Evolutionary conservation across 805 yeast species (phyloP), one percentile per base, ranked within the genome.

Genomic region (Saccharomyces kudriavzevii): DNA sequence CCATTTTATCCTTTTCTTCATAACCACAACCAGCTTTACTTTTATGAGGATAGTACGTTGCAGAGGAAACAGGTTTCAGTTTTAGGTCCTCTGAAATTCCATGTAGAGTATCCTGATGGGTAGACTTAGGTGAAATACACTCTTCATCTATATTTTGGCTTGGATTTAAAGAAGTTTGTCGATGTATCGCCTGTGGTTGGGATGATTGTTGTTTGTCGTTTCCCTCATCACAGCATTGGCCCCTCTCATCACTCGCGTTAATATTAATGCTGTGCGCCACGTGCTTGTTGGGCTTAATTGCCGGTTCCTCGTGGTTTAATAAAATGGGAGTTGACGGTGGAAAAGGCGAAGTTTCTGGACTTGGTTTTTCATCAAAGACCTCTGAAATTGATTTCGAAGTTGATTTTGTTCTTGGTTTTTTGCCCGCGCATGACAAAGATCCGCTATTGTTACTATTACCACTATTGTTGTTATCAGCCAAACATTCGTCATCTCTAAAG

Each of bases 21-120:
- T 68, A 68, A 24, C 67, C 30, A n/a, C 55, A 26, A 6, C 14
- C 46, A 11, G 54, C 49, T 49, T 50, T 68, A 17, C 83, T 79
- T 2, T 80, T 77, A 64, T 84, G 88, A 2, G 90, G 90, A 53
- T 82, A 77, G 63, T 84, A 85, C 0, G 88, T 83, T 0, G 89
- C 89, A 1, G 86, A 81, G 0, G 87, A 81, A 0, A 83, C 79
- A 0, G 88, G 87, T 54, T 84, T 85, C 47, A 81, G 59, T 0
- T 69, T 30, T 17, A 63, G 47, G 27, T 56, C 58, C 26, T 55
- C 55, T 3, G 51, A 17, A 17, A 28, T 40, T 17, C 29, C 46
- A 40, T 49, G 29, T 49, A 26, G 27, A 9, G 20, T 45, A 6
- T 51, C 52, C 26, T 46, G 47, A 22, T 45, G 17, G 17, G 43